A percentile compares a stretch with the other conserved stretches of the same genome.
These are phyloP conservation scores for Amaranthus tricolor DNA, from an alignment of 179 eudicot genomes.

Conservation along the genomic window DNA sequence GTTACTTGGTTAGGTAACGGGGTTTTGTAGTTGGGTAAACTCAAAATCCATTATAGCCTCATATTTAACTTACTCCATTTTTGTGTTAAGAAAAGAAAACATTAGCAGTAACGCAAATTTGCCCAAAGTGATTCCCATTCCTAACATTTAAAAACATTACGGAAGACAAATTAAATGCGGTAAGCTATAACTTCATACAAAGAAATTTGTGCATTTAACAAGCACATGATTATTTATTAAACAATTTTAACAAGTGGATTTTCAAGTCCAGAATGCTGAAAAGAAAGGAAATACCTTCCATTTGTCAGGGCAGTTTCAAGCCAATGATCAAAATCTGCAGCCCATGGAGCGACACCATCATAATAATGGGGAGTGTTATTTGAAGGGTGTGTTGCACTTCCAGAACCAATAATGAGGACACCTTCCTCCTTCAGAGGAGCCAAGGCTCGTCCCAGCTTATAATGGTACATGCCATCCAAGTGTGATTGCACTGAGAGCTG, in stretches of 20 bases:
- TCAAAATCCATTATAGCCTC: too few relatives aligned
- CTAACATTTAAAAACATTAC: neutral
- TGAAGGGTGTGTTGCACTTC: conserved; percentile 65
- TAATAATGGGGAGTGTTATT: conserved; percentile 23
- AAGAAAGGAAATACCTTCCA: conserved; percentile 43
- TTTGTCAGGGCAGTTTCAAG: conserved; percentile 54
- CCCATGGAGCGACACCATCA: conserved; percentile 46
- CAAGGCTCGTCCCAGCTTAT: conserved; percentile 52
- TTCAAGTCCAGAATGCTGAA: neutral
- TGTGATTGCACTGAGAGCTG: conserved; percentile 55
- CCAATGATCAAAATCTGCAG: conserved; percentile 64
- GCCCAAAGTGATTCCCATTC: neutral
- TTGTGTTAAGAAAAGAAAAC: neutral
- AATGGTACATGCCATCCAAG: conserved; percentile 46
- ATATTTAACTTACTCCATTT: neutral
- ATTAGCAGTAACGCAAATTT: neutral
- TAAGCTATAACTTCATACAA: neutral
- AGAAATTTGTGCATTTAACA: neutral
- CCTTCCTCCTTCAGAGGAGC: conserved; percentile 58
- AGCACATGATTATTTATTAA: neutral
- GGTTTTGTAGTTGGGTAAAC: too few relatives aligned
- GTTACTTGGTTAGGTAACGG: too few relatives aligned
- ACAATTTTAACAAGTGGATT: neutral
- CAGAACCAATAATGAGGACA: conserved; percentile 68
- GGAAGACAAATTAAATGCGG: neutral